Base-by-base conservation (phyloP, 164 flowering plant genomes). In the Piper betle region DNA sequence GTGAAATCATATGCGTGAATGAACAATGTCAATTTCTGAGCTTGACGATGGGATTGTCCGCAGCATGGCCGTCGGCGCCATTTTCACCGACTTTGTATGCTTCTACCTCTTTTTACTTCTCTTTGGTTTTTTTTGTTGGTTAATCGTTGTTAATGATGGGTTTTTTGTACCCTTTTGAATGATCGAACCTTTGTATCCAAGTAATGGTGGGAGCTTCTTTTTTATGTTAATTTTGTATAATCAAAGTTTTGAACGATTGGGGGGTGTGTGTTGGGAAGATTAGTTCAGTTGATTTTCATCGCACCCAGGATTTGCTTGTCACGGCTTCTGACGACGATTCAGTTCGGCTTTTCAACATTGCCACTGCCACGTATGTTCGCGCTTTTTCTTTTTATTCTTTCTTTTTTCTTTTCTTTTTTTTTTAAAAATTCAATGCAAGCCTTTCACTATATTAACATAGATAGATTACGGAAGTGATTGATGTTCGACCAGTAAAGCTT, bases 261-360 rank as follows among this genome's bases (percentile, higher is more conserved):
- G 33, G 39, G 39, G 3, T 39, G 50, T 40, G 48, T 12, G 13
- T 39, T 65, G 99, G 95, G 57, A 85, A 84, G 75, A 84, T 94
- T 58, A 81, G 74, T 77, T 82, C 93, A 20, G 65, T 94, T 63
- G 99, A 91, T 80, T 87, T 94, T 72, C 99, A 94, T 73, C 87
- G 99, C 0, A 88, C 83, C n/a, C 86, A 81, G 61, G 99, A 94
- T 79, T 72, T 91, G 42, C 73, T 94, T 66, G 84, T 94, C 42
- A 91, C 96, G 16, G 78, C 97, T 5, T 77, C 89, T 61, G 99
- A 85, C 69, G 99, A 94, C 73, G 97, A 94, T 64, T 94, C 97
- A 0, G 88, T 94, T 41, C 85, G 97, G 17, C 77, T 91, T 12
- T 94, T 80, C 70, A 91, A 91, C 68, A 85, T 82, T 68, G 82